Evolutionary conservation across 129 eudicot species (phyloP).

Genomic region (Helianthus tuberosus): DNA sequence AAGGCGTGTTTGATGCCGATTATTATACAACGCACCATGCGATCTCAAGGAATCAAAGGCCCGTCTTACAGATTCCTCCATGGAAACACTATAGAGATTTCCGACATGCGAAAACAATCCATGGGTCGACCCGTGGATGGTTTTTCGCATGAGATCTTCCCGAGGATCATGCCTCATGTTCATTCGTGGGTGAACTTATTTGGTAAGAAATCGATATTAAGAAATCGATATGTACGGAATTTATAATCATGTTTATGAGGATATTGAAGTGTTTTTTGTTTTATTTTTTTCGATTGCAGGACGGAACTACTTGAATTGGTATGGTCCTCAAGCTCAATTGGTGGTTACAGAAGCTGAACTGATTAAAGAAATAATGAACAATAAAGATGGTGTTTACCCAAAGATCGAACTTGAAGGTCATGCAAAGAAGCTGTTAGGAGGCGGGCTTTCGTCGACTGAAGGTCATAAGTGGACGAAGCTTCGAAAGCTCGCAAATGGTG

Average conservation of each 20-base stretch:
- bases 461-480: conserved; percentile 72
- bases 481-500: conserved; percentile 73
- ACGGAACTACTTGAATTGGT: conserved; percentile 56
- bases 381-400: conserved; percentile 50
- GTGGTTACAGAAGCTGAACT: conserved; percentile 69
- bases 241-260: neutral
- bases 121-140: conserved; percentile 50
- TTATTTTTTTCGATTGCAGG: too few relatives aligned
- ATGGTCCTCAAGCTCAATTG: conserved; percentile 67
- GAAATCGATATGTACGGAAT: too few relatives aligned
- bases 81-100: conserved; percentile 69
- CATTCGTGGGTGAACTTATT: conserved; percentile 51
- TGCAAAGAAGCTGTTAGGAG: conserved; percentile 71
- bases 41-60: conserved; percentile 72
- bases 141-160: conserved; percentile 51
- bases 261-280: neutral
- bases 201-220: conserved; percentile 44
- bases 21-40: conserved; percentile 38
- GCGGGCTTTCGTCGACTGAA: conserved; percentile 55
- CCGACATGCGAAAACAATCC: conserved; percentile 46
- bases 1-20: conserved; percentile 59
- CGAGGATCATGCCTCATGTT: conserved; percentile 69
- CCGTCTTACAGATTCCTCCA: conserved; percentile 54
- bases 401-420: conserved; percentile 60
- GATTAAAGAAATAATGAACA: conserved; percentile 61